Conservation (phyloP, 192 early-diverging fungal genomes). For the Oehlia diaphana region DNA sequence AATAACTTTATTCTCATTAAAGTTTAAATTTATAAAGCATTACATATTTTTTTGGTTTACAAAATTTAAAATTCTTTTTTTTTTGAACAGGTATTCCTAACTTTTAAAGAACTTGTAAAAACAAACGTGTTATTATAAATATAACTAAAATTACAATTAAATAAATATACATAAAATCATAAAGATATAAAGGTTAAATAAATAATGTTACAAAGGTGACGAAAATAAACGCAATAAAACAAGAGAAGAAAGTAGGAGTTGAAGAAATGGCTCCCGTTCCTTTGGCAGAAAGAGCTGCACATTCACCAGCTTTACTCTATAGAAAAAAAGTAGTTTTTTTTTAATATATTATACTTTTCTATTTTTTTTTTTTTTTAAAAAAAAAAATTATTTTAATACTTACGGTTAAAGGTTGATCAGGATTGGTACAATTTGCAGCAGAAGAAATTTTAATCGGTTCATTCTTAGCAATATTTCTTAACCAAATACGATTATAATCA, state of each 20-base stretch:
- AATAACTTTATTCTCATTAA: no score
- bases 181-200: neutral
- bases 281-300: neutral
- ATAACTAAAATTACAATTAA: no score
- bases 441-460: conserved; percentile 52
- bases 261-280: neutral
- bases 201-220: neutral
- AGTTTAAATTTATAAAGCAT: no score
- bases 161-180: no score
- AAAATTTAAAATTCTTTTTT: no score
- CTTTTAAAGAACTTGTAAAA: no score
- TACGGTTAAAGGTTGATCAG: conserved; percentile 34
- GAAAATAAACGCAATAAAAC: neutral
- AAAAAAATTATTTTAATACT: neutral
- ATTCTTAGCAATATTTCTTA: conserved; percentile 66
- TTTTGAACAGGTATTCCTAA: no score
- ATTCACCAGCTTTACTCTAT: neutral
- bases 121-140: no score
- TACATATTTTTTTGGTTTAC: no score
- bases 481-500: conserved; percentile 59
- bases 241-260: neutral
- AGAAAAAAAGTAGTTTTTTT: neutral
- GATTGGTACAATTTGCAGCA: conserved; percentile 56
- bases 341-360: neutral
- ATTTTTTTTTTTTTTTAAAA: no score